Conservation (phyloP, 179 eudicot species). For the Spinacia oleracea region DNA sequence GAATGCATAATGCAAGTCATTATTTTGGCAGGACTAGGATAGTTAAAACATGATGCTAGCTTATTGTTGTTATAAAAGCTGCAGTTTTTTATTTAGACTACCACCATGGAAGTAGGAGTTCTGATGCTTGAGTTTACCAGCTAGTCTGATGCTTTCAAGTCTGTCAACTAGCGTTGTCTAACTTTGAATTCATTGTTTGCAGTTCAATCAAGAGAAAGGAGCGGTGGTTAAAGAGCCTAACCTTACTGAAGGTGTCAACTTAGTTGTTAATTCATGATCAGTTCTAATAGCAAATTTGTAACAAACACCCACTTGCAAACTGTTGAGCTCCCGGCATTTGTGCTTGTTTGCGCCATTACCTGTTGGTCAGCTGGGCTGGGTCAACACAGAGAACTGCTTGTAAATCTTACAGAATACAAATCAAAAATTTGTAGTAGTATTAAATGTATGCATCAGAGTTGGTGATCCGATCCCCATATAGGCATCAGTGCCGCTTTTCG, state of each 20-base stretch:
- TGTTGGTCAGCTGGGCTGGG: not conserved
- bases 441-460: not conserved
- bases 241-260: conserved; percentile 37
- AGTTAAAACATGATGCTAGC: not conserved
- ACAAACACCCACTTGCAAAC: not conserved
- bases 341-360: not conserved
- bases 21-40: not conserved
- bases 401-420: not conserved
- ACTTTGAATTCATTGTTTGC: conserved; percentile 22
- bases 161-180: not conserved
- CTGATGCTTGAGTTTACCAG: not conserved
- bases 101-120: not conserved
- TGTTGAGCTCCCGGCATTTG: not conserved
- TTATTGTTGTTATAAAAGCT: not conserved
- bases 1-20: too few relatives aligned
- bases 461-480: not conserved
- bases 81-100: conserved; percentile 3
- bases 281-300: not conserved
- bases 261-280: conserved; percentile 9
- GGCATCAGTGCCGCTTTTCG: not conserved
- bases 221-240: conserved; percentile 43
- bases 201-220: conserved; percentile 58
- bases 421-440: not conserved
- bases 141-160: not conserved
- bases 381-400: not conserved